Conservation (phyloP, 805 yeast species). For the Yarrowia sp. region DNA sequence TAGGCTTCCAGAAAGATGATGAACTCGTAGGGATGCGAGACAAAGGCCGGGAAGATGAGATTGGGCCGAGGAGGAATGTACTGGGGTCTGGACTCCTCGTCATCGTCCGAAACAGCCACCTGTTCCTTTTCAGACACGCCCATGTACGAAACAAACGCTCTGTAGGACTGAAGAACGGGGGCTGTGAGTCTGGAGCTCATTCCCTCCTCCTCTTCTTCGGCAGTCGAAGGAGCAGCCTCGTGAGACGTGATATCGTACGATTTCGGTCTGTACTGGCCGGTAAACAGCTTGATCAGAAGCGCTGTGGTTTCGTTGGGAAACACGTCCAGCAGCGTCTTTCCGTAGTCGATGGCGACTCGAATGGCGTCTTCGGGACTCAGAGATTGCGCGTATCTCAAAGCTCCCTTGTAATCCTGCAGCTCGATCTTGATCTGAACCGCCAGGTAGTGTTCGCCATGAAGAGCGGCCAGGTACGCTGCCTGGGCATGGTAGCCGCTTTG, state of each 20-base stretch:
- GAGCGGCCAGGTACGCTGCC: constrained; percentile 73
- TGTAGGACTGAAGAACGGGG: constrained; percentile 59
- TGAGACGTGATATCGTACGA: constrained; percentile 41
- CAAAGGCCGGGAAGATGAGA: constrained; percentile 83
- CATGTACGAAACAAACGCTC: constrained; percentile 65
- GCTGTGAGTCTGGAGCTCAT: constrained; percentile 41
- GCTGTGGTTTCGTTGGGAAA: constrained; percentile 84
- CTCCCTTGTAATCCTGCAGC: constrained; percentile 63
- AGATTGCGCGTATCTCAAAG: constrained; percentile 70
- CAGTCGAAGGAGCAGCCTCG: background rate
- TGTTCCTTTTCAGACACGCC: constrained; percentile 16
- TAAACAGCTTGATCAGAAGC: constrained; percentile 82
- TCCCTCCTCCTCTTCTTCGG: constrained; percentile 39
- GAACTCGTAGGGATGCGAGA: constrained; percentile 85
- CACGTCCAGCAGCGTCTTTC: constrained; percentile 67
- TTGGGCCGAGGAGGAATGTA: constrained; percentile 93
- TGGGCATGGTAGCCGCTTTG: constrained; percentile 71
- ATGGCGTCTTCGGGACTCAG: constrained; percentile 78
- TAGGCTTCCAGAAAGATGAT: constrained; percentile 93
- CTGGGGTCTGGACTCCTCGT: constrained; percentile 56
- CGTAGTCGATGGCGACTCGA: constrained; percentile 69
- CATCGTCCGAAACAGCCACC: constrained; percentile 42
- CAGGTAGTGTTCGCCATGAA: constrained; percentile 71
- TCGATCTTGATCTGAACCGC: constrained; percentile 82
- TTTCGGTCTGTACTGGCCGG: constrained; percentile 74